These are phyloP conservation scores for Glycine latifolia DNA, from an alignment of 306 rosid species.

Conservation along the genomic window DNA sequence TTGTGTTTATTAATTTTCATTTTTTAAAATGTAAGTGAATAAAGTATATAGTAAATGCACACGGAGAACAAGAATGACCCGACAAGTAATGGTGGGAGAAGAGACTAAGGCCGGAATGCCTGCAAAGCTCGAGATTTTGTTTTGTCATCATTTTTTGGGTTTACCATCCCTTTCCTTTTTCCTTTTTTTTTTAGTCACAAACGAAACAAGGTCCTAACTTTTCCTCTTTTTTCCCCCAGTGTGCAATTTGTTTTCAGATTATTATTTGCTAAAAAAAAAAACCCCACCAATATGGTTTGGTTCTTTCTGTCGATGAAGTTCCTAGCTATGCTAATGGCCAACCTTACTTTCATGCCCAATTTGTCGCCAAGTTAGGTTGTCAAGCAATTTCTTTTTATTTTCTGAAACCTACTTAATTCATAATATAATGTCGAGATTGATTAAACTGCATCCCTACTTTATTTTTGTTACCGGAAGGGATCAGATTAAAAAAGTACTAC, in stretches of 20 bases:
- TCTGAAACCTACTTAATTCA: not conserved
- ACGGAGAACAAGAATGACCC: slow-evolving; percentile 52
- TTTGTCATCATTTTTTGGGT: slow-evolving; percentile 58
- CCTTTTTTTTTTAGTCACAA: slow-evolving; percentile 40
- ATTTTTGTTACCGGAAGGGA: not conserved
- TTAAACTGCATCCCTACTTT: not conserved
- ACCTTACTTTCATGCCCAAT: not conserved
- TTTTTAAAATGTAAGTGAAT: not conserved
- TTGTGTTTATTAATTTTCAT: slow-evolving; percentile 12
- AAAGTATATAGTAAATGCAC: slow-evolving; percentile 40
- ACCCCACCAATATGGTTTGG: not conserved
- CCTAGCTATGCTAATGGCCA: not conserved
- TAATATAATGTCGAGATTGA: not conserved
- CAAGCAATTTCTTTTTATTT: slow-evolving; percentile 2
- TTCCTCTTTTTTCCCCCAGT: slow-evolving; percentile 41
- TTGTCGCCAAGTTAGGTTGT: slow-evolving; percentile 16
- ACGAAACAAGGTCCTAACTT: slow-evolving; percentile 44
- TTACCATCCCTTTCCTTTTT: slow-evolving; percentile 42
- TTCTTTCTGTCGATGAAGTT: slow-evolving; percentile 2
- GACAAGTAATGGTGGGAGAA: slow-evolving; percentile 81
- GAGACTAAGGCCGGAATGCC: slow-evolving; percentile 66
- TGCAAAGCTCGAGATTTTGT: slow-evolving; percentile 69
- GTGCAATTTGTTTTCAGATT: not conserved
- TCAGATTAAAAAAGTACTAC: not conserved
- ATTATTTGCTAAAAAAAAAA: not conserved